Conservation (phyloP, 495 filamentous ascomycete species). For the Neurospora sublineolata region DNA sequence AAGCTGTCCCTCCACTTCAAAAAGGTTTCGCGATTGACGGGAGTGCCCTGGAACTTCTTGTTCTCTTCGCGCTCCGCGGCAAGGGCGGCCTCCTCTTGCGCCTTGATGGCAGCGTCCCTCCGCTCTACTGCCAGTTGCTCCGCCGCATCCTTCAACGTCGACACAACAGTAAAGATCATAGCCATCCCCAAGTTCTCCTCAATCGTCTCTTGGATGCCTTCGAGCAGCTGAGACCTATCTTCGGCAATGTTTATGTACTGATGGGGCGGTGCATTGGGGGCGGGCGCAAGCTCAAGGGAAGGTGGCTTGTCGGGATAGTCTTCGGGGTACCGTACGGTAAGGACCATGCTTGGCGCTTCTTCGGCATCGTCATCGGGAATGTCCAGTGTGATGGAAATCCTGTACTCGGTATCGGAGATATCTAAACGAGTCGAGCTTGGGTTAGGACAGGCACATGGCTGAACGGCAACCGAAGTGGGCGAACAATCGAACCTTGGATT, state of each 20-base stretch:
- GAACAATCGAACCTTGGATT: slow-evolving; percentile 57
- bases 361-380: slow-evolving; percentile 41
- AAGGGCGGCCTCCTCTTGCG: slow-evolving; percentile 51
- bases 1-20: slow-evolving; percentile 73
- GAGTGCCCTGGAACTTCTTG: slow-evolving; percentile 85
- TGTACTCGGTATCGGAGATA: slow-evolving; percentile 75
- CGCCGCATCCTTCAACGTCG: slow-evolving; percentile 73
- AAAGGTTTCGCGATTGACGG: slow-evolving; percentile 76
- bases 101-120: slow-evolving; percentile 44
- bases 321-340: slow-evolving; percentile 76
- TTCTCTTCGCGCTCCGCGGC: slow-evolving; percentile 87
- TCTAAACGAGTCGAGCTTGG: slow-evolving; percentile 36
- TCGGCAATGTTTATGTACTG: slow-evolving; percentile 41
- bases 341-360: slow-evolving; percentile 54
- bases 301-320: slow-evolving; percentile 82
- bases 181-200: slow-evolving; percentile 90
- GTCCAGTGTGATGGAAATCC: slow-evolving; percentile 72
- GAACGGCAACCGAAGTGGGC: neutral
- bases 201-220: slow-evolving; percentile 55
- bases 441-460: neutral
- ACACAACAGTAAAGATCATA: slow-evolving; percentile 93
- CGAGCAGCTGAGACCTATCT: slow-evolving; percentile 62
- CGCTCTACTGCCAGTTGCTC: slow-evolving; percentile 69
- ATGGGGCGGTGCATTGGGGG: slow-evolving; percentile 57
- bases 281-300: slow-evolving; percentile 58